These are phyloP conservation scores for Metarhizium guizhouense DNA, from an alignment of 2,329 filamentous ascomycete species.

Conservation along the genomic window DNA sequence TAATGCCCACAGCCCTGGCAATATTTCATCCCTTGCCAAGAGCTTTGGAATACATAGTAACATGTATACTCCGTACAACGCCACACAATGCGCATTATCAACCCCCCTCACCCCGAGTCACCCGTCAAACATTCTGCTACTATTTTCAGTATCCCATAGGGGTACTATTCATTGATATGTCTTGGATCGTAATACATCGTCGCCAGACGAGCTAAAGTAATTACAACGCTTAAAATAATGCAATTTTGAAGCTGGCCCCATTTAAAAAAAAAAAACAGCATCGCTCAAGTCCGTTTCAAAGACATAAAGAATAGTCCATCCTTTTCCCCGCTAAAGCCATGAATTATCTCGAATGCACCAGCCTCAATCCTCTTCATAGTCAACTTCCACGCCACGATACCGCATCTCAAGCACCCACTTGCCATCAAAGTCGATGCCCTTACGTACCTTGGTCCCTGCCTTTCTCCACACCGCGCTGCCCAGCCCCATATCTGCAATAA, in stretches of 20 bases:
- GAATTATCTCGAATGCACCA: constrained; percentile 90
- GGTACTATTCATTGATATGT: background rate
- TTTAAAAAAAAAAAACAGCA: background rate
- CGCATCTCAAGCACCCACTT: constrained; percentile 73
- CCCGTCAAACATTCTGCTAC: background rate
- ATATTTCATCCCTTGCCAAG: too few species aligned
- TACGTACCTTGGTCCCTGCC: constrained; percentile 69
- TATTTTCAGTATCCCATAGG: background rate
- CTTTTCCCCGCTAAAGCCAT: constrained; percentile 80
- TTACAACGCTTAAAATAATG: background rate
- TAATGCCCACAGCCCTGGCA: too few species aligned
- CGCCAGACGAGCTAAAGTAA: background rate
- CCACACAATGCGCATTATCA: too few species aligned
- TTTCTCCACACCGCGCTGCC: constrained; percentile 77
- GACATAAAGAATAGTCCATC: constrained; percentile 24
- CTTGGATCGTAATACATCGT: background rate
- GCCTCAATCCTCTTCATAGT: constrained; percentile 40
- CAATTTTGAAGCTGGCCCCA: background rate
- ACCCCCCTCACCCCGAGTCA: too few species aligned
- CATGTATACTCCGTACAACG: too few species aligned
- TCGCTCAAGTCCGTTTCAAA: background rate
- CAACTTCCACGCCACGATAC: constrained; percentile 31
- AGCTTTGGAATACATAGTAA: too few species aligned
- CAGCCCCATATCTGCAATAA: constrained; percentile 80
- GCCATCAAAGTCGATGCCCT: constrained; percentile 81